Evolutionary conservation across 805 yeast species (phyloP), one percentile per base, ranked within the genome.

Genomic region (Allodekkera sacchari): DNA sequence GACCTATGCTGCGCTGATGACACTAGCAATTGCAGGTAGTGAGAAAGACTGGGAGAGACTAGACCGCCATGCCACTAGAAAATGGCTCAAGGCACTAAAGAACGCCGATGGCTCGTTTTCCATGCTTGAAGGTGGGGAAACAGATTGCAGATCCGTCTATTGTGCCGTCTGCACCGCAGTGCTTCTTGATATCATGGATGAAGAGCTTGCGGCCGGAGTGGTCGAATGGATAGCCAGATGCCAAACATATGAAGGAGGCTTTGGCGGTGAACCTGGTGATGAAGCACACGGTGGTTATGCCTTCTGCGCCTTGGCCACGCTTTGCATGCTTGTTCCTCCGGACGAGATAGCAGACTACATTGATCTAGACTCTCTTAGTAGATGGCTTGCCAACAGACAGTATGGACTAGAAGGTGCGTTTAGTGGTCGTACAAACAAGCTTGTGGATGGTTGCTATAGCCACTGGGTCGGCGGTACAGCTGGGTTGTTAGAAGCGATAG

Each of bases 271-370:
- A 14, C 92, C 94, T 0, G 64, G 68, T 5, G 80, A 74, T 37
- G 99, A 92, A 55, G 96, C 97, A 0, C 99, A 92, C 52, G 98
- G 96, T 2, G 99, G 98, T 1, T 94, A 92, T 52, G 75, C 97
- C 0, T 92, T 74, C 53, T 92, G 99, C 61, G 94, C 89, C 0
- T 61, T 83, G 27, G 94, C 80, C 27, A 70, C 74, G 30, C 59
- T 74, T 36, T 68, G 66, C 38, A 64, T 66, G 17, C 48, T 74
- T 18, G 64, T 66, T 6, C 45, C 60, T 18, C 63, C 68, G 2
- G 36, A 38, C 20, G 56, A 51, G 12, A 51, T 52, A 6, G 53
- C 72, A 2, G 15, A 28, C 1, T 12, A 30, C 4, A 34, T 55
- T 1, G 59, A 83, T 46, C 35, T 82, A 3, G 73, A 64, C 0